Evolutionary conservation across 192 early-diverging fungal genomes (phyloP).

Genomic region (Geosiphon pyriformis): DNA sequence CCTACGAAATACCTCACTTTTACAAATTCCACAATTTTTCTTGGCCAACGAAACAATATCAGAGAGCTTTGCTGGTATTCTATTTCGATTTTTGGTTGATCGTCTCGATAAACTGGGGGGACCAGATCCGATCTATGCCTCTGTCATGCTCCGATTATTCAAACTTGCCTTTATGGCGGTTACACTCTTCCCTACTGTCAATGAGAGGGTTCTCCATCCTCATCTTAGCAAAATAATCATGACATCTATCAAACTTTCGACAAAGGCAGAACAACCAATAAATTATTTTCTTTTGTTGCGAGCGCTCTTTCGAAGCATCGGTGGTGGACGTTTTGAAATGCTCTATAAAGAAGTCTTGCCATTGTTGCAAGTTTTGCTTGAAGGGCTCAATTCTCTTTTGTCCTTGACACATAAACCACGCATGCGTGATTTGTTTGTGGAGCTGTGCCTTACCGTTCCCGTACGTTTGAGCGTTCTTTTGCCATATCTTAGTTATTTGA

Average conservation of each 20-base stretch:
- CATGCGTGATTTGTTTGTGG: conserved; percentile 95
- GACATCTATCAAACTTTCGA: conserved; percentile 75
- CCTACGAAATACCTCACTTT: conserved; percentile 65
- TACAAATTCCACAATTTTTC: conserved; percentile 86
- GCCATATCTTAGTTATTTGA: conserved; percentile 87
- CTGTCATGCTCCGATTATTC: conserved; percentile 83
- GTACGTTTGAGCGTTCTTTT: conserved; percentile 90
- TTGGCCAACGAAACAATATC: conserved; percentile 73
- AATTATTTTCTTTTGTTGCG: conserved; percentile 93
- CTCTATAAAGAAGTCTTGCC: conserved; percentile 96
- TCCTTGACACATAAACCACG: conserved; percentile 73
- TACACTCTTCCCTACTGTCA: conserved; percentile 82
- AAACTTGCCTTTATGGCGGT: conserved; percentile 93
- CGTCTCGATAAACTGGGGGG: conserved; percentile 72
- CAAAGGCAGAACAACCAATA: conserved; percentile 77
- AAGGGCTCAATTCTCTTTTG: conserved; percentile 80
- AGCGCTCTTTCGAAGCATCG: conserved; percentile 90
- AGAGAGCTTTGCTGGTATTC: conserved; percentile 70
- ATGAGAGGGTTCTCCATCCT: conserved; percentile 90
- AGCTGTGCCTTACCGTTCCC: conserved; percentile 94
- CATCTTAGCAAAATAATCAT: conserved; percentile 87
- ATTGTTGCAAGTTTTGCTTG: conserved; percentile 84
- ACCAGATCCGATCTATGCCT: conserved; percentile 54
- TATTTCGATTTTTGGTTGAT: conserved; percentile 74
- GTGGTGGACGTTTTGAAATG: conserved; percentile 91